A percentile compares a stretch with the other conserved stretches of the same genome.
These are phyloP conservation scores for Diplocarpon mali DNA, from an alignment of 2,329 filamentous ascomycete species.

Conservation along the genomic window DNA sequence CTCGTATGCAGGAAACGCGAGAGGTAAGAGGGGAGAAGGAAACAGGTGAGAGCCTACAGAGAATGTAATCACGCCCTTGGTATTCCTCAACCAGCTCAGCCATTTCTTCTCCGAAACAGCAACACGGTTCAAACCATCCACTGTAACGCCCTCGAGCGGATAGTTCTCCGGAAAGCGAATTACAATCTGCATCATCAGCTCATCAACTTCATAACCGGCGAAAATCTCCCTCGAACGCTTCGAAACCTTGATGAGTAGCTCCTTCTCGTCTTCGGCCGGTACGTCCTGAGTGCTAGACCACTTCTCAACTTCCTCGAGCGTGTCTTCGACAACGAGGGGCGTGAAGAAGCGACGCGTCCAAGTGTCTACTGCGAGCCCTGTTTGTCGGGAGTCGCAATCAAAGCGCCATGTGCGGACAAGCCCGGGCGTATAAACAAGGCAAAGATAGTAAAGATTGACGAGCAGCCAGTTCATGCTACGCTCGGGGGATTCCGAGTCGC, in stretches of 20 bases:
- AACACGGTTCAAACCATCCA: conserved; percentile 69
- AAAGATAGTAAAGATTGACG: conserved; percentile 75
- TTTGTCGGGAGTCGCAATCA: conserved; percentile 69
- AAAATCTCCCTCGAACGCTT: conserved; percentile 63
- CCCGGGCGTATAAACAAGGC: conserved; percentile 64
- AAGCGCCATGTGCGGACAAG: conserved; percentile 80
- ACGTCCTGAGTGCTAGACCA: conserved; percentile 50
- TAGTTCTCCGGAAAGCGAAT: conserved; percentile 73
- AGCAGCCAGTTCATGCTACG: conserved; percentile 74
- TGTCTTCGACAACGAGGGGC: conserved; percentile 52
- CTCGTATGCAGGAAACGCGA: neutral
- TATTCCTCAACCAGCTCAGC: conserved; percentile 80
- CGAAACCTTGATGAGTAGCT: conserved; percentile 59
- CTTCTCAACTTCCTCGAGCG: conserved; percentile 53
- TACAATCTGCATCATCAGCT: conserved; percentile 71
- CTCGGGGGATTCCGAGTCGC: conserved; percentile 50
- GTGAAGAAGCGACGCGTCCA: conserved; percentile 86
- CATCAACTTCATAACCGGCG: conserved; percentile 79
- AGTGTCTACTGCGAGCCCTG: conserved; percentile 62
- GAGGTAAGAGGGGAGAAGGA: neutral
- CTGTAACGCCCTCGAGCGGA: conserved; percentile 67
- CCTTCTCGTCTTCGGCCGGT: conserved; percentile 40
- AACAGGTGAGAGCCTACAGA: conserved; percentile 38
- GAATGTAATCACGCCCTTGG: conserved; percentile 87
- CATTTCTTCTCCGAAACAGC: conserved; percentile 86